Evolutionary conservation across 176 grass and related monocot genomes (phyloP).

Genomic region (Metroxylon sagu): DNA sequence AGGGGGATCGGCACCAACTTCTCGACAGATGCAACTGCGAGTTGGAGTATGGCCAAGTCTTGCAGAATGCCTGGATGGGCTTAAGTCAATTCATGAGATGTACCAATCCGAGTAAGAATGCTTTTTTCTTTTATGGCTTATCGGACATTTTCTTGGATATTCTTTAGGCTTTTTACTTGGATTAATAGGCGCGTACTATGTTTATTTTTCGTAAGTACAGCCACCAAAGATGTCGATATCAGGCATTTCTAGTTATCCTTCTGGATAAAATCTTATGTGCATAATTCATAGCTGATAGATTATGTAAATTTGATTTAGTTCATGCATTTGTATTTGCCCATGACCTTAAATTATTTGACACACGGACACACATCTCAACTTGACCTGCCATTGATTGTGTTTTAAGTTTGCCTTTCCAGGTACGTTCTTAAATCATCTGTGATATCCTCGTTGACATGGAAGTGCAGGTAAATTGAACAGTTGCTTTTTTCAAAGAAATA

Average conservation of each 20-base stretch:
- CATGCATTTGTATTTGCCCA: too few species aligned
- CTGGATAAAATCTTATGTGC: too few species aligned
- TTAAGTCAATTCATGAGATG: slow-evolving; percentile 51
- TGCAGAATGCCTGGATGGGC: slow-evolving; percentile 56
- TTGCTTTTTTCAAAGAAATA: background rate
- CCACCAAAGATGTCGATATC: too few species aligned
- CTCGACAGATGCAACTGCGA: slow-evolving; percentile 57
- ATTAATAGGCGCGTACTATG: too few species aligned
- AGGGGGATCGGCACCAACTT: slow-evolving; percentile 32
- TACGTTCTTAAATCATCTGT: slow-evolving; percentile 50
- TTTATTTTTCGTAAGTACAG: too few species aligned
- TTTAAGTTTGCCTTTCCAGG: slow-evolving; percentile 27
- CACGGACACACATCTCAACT: too few species aligned
- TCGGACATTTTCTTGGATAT: background rate
- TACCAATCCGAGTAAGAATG: slow-evolving; percentile 57
- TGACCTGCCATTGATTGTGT: background rate
- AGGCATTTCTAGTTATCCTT: too few species aligned
- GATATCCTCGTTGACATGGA: slow-evolving; percentile 51
- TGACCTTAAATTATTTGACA: too few species aligned
- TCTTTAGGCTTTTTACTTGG: background rate
- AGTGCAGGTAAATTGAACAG: slow-evolving; percentile 36
- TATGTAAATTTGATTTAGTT: too few species aligned
- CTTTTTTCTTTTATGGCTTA: slow-evolving; percentile 2
- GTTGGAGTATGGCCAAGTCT: slow-evolving; percentile 64
- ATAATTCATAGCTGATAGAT: too few species aligned